Percentiles rank a stretch among this genome's conserved stretches.
Evolutionary conservation across 805 yeast species (phyloP).

Genomic region (Brettanomyces sp.): DNA sequence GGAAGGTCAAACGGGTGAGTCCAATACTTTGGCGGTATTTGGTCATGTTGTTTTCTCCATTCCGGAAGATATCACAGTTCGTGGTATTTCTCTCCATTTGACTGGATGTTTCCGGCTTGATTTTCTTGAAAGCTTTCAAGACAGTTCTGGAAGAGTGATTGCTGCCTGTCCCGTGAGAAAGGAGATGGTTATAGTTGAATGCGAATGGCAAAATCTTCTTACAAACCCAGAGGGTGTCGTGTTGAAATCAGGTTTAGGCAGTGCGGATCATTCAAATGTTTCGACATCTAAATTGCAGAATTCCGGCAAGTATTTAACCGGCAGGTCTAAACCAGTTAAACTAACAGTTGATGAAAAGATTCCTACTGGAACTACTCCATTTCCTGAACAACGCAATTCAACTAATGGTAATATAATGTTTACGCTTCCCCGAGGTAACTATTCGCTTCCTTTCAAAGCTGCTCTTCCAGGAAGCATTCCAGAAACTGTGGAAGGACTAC

Average conservation of each 20-base stretch:
- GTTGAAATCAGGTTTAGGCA: constrained; percentile 35
- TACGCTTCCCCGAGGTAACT: constrained; percentile 42
- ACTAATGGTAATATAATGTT: constrained; percentile 13
- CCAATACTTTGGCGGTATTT: constrained; percentile 31
- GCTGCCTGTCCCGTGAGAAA: constrained; percentile 28
- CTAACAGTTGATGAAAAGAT: constrained; percentile 2
- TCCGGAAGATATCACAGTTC: constrained; percentile 33
- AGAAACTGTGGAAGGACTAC: constrained; percentile 43
- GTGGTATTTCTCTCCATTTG: constrained; percentile 28
- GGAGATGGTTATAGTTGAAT: constrained; percentile 30
- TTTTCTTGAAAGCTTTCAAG: constrained; percentile 27
- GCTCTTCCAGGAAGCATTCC: constrained; percentile 36
- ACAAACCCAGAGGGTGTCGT: constrained; percentile 30
- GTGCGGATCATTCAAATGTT: background rate
- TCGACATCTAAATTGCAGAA: background rate
- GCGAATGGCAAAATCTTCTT: constrained; percentile 41
- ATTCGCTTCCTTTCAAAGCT: constrained; percentile 37
- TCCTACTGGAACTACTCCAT: constrained; percentile 23
- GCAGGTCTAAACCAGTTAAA: background rate
- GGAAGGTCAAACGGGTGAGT: constrained; percentile 35
- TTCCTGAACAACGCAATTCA: constrained; percentile 14
- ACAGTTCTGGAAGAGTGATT: constrained; percentile 17
- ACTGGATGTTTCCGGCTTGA: constrained; percentile 35
- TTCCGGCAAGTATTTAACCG: background rate
- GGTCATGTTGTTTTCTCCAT: constrained; percentile 40